Conservation (phyloP, 2,329 filamentous ascomycete species). For the Fusarium circinatum region DNA sequence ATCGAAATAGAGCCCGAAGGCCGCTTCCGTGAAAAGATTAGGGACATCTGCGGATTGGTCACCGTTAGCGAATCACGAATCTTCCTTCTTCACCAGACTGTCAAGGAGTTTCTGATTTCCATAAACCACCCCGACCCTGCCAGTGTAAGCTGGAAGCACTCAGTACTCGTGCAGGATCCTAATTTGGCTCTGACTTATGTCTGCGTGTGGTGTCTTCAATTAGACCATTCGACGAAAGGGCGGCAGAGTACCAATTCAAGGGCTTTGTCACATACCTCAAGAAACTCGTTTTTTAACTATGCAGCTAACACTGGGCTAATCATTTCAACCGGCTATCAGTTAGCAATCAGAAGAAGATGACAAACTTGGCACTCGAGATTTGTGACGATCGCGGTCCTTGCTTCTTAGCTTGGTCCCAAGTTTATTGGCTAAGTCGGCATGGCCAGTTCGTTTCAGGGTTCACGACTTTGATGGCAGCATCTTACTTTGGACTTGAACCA, state of each 20-base stretch:
- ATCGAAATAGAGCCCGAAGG: not conserved
- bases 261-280: too few species aligned
- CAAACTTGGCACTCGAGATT: rapidly evolving
- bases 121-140: rapidly evolving
- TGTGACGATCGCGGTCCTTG: not conserved
- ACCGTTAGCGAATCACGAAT: not conserved
- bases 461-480: not conserved
- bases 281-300: not conserved
- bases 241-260: too few species aligned
- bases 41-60: not conserved
- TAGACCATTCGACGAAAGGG: rapidly evolving
- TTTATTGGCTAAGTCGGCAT: not conserved
- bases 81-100: not conserved
- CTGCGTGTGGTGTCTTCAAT: not conserved
- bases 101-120: not conserved
- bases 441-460: rapidly evolving
- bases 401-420: not conserved
- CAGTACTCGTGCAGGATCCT: not conserved
- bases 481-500: not conserved
- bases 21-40: not conserved
- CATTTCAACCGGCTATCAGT: not conserved
- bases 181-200: not conserved
- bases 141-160: not conserved
- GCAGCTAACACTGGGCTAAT: not conserved
- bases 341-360: not conserved